Evolutionary conservation across 2,329 filamentous ascomycete genomes (phyloP).

Genomic region (Daldinia eschscholtzii): DNA sequence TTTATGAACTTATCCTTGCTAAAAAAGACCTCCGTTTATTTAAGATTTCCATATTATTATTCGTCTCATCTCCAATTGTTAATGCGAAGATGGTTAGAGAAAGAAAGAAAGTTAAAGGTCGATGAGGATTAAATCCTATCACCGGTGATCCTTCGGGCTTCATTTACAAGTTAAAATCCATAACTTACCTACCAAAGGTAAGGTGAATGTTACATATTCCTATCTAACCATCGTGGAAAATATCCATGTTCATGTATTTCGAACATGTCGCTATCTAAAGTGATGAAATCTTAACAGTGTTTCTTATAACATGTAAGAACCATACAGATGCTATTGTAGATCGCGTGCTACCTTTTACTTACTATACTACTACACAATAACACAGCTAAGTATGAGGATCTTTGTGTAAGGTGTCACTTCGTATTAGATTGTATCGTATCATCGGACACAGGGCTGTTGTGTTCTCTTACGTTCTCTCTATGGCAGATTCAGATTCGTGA

Average conservation of each 20-base stretch:
- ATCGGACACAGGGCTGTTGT: slow-evolving; percentile 32
- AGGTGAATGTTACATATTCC: background rate
- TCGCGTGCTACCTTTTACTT: slow-evolving; percentile 4
- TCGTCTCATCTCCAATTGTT: slow-evolving; percentile 16
- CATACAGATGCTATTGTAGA: slow-evolving; percentile 5
- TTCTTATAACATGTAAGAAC: background rate
- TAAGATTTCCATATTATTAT: slow-evolving; percentile 20
- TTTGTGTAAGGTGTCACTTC: slow-evolving; percentile 29
- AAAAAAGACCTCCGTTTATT: slow-evolving; percentile 17
- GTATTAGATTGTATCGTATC: slow-evolving; percentile 27
- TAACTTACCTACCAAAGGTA: background rate
- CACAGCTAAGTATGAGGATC: slow-evolving; percentile 9
- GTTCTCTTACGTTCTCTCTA: slow-evolving; percentile 11
- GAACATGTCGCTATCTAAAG: background rate
- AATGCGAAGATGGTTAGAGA: slow-evolving; percentile 20
- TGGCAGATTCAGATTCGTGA: slow-evolving; percentile 22
- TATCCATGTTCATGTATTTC: slow-evolving; percentile 18
- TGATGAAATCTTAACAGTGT: background rate
- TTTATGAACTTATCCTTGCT: slow-evolving; percentile 28
- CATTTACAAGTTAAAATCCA: slow-evolving; percentile 9
- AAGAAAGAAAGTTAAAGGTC: slow-evolving; percentile 11
- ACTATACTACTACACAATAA: background rate
- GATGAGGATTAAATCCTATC: slow-evolving; percentile 19
- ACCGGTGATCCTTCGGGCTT: slow-evolving; percentile 22
- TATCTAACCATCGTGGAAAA: slow-evolving; percentile 1